Base-by-base conservation (phyloP, 1,284 basidiomycete species). In the Ceratorhiza oryzae-sativae region DNA sequence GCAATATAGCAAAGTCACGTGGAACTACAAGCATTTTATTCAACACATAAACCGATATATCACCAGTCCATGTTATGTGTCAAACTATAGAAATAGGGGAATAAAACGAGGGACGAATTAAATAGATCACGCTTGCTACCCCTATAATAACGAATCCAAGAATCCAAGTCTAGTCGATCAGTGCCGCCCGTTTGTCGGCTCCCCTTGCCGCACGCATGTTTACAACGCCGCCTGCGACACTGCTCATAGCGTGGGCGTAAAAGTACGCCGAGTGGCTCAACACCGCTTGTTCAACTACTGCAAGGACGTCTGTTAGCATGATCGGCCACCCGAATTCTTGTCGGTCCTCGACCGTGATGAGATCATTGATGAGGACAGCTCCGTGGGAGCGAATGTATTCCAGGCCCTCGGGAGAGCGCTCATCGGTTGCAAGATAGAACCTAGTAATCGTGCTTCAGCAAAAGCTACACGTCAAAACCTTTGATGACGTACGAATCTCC, bases 371-470 rank as follows among this genome's bases (percentile, higher is more conserved):
- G 70, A 86, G 75, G 20, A 86, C 59, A 0, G 79, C 84, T 27
- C 82, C 82, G 34, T 79, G 76, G 0, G 78, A 75, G 25, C 77
- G 76, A 30, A 84, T 77, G 73, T 80, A 80, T 3, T 77, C 36
- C 15, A 86, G 76, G 8, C 79, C 80, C 0, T 75, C 74, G 0
- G 78, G 76, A 67, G 80, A 77, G 20, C 82, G 80, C 71, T 85
- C 85, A 67, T 85, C 85, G 9, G 84, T 85, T 0, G 85, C 84
- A 20, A 86, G 78, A 75, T 83, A 86, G 75, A 81, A 85, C 27
- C 82, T 84, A 42, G 25, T 20, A 34, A 48, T 27, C 12, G 30
- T 3, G 15, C 32, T 49, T 20, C 65, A 25, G 42, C 27, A 8
- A 41, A 60, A 15, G 34, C 12, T 55, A 2, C 34, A 13, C 15